Conservation (phyloP, 805 yeast species). For the Teunomyces stri region DNA sequence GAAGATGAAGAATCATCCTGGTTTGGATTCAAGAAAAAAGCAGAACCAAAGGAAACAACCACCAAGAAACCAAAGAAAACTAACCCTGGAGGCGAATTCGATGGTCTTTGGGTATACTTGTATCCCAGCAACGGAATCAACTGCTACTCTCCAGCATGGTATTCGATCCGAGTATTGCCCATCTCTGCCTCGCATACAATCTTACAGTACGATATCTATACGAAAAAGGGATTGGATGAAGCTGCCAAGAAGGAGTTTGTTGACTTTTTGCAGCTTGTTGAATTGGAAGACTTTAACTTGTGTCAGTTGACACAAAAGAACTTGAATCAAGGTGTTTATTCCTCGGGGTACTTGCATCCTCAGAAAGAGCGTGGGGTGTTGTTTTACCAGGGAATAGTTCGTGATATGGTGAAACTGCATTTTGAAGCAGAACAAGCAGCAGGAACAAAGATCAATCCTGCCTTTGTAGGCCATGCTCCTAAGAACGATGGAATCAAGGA, state of each 20-base stretch:
- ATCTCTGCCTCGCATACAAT: conserved; percentile 52
- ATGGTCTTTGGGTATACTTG: conserved; percentile 62
- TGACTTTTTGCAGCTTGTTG: conserved; percentile 61
- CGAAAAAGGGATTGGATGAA: conserved; percentile 56
- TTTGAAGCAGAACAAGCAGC: conserved; percentile 42
- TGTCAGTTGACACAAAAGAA: conserved; percentile 61
- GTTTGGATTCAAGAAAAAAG: conserved; percentile 50
- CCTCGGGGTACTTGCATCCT: conserved; percentile 60
- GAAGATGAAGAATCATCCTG: conserved; percentile 38
- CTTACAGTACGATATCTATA: conserved; percentile 58
- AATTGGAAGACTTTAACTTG: conserved; percentile 56
- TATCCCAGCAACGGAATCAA: conserved; percentile 61
- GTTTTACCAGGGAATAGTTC: conserved; percentile 52
- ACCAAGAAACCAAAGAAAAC: conserved; percentile 21
- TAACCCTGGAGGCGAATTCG: conserved; percentile 60
- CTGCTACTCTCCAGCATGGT: conserved; percentile 68
- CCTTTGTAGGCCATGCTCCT: conserved; percentile 39
- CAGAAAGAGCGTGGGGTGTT: conserved; percentile 57
- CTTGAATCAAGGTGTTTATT: conserved; percentile 58
- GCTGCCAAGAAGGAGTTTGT: conserved; percentile 58
- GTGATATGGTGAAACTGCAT: conserved; percentile 58
- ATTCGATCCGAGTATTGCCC: conserved; percentile 59
- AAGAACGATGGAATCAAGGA: conserved; percentile 44
- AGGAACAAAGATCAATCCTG: conserved; percentile 53
- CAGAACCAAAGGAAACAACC: conserved; percentile 6